These are phyloP conservation scores for Suillus fuscotomentosus DNA, from an alignment of 768 basidiomycete genomes.

Conservation along the genomic window DNA sequence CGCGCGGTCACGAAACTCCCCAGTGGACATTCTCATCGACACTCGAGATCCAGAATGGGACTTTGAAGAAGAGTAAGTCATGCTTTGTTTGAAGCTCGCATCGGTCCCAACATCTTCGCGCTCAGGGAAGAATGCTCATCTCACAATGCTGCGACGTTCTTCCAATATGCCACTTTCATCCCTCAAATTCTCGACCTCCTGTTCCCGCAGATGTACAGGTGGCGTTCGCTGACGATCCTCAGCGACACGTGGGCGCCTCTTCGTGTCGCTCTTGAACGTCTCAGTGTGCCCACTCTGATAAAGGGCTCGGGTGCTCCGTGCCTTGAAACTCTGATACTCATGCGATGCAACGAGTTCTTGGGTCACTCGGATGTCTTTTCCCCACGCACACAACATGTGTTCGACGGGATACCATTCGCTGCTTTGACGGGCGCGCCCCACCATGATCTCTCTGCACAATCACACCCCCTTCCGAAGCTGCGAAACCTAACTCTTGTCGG, in stretches of 20 bases:
- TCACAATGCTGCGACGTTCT: neutral
- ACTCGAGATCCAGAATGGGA: constrained; percentile 60
- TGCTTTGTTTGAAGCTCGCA: neutral
- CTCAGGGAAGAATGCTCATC: constrained; percentile 10
- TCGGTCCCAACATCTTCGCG: neutral
- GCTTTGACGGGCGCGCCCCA: constrained; percentile 13
- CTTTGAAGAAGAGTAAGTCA: constrained; percentile 48
- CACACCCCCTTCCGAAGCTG: constrained; percentile 38
- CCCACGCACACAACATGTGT: constrained; percentile 37
- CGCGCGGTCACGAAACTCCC: constrained; percentile 43
- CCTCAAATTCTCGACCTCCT: constrained; percentile 37
- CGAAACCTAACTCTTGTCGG: constrained; percentile 51
- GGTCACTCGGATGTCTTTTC: constrained; percentile 45
- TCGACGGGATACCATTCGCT: constrained; percentile 32
- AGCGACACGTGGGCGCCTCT: constrained; percentile 61
- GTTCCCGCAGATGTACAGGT: constrained; percentile 50
- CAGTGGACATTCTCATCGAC: constrained; percentile 57
- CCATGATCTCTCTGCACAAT: constrained; percentile 9
- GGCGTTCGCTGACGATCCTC: constrained; percentile 51
- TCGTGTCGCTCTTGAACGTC: constrained; percentile 45
- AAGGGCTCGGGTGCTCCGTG: constrained; percentile 30
- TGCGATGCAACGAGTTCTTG: constrained; percentile 60
- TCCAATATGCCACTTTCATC: constrained; percentile 12
- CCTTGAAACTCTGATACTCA: constrained; percentile 51
- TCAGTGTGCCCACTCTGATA: constrained; percentile 35